Percentiles rank a stretch among this genome's conserved stretches.
Evolutionary conservation across 2,329 filamentous ascomycete genomes (phyloP).

Genomic region (Colletotrichum lupini): DNA sequence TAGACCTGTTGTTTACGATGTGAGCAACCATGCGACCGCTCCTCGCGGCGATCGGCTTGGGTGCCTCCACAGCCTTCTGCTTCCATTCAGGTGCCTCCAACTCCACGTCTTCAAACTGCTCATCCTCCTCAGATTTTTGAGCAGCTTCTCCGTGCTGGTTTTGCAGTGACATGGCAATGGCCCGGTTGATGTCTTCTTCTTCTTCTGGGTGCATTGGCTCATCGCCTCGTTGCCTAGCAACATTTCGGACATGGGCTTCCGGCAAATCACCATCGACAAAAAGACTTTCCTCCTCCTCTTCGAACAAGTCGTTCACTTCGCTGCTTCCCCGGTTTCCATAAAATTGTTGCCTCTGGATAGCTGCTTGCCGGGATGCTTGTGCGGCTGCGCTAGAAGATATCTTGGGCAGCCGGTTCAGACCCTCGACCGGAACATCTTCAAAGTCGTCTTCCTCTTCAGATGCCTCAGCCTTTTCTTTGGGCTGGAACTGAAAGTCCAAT

Average conservation of each 20-base stretch:
- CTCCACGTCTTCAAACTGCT: slow-evolving; percentile 62
- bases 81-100: slow-evolving; percentile 62
- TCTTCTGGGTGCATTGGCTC: slow-evolving; percentile 53
- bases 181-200: slow-evolving; percentile 76
- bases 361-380: slow-evolving; percentile 8
- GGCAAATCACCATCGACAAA: slow-evolving; percentile 57
- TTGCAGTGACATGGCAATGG: slow-evolving; percentile 87
- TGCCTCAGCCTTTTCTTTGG: slow-evolving; percentile 68
- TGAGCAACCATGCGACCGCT: slow-evolving; percentile 75
- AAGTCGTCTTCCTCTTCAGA: slow-evolving; percentile 77
- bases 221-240: slow-evolving; percentile 45
- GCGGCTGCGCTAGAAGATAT: slow-evolving; percentile 23
- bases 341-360: slow-evolving; percentile 13
- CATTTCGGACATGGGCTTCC: slow-evolving; percentile 25
- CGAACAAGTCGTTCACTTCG: slow-evolving; percentile 39
- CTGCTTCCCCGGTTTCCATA: slow-evolving; percentile 16
- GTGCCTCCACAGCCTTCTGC: slow-evolving; percentile 62
- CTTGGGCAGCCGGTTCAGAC: slow-evolving; percentile 85
- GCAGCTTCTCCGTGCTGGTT: slow-evolving; percentile 62
- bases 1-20: slow-evolving; percentile 79
- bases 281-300: slow-evolving; percentile 63
- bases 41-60: slow-evolving; percentile 62
- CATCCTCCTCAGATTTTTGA: slow-evolving; percentile 52
- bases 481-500: slow-evolving; percentile 66
- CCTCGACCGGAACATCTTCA: slow-evolving; percentile 92